A percentile compares a stretch with the other conserved stretches of the same genome.
phyloP scores from a whole-genome alignment of 1,284 basidiomycete species.

The Golubevia sp. region DNA sequence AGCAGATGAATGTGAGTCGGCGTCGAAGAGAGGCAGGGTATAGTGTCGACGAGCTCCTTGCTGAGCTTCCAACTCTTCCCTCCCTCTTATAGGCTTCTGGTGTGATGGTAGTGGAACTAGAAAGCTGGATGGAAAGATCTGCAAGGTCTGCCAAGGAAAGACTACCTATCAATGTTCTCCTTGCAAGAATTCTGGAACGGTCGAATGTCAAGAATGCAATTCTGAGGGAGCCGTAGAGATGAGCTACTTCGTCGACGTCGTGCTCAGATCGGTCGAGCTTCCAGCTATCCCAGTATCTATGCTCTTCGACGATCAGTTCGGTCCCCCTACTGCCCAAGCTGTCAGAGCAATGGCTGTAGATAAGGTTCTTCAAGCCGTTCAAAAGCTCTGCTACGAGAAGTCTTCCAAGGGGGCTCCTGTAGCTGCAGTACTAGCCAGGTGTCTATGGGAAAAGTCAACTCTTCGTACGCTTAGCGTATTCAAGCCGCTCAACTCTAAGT shows the following conservation, averaged over 20 bases:
- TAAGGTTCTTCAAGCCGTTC: slow-evolving; percentile 26
- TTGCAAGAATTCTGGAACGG: slow-evolving; percentile 26
- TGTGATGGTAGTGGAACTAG: slow-evolving; percentile 35
- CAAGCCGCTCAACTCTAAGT: too few species aligned
- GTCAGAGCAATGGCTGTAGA: slow-evolving; percentile 24
- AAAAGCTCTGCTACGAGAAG: slow-evolving; percentile 21
- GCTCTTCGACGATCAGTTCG: slow-evolving; percentile 15
- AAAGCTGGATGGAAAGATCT: slow-evolving; percentile 20
- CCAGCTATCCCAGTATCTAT: slow-evolving; percentile 27
- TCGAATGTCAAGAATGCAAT: slow-evolving; percentile 27
- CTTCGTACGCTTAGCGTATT: too few species aligned
- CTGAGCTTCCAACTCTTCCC: slow-evolving; percentile 21
- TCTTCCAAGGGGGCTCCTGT: slow-evolving; percentile 9
- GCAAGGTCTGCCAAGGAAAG: slow-evolving; percentile 33
- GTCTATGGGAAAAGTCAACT: slow-evolving; percentile 34
- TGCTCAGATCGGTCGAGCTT: slow-evolving; percentile 35
- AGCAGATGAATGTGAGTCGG: slow-evolving; percentile 20
- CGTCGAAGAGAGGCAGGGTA: too few species aligned
- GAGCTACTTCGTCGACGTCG: slow-evolving; percentile 37
- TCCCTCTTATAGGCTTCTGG: slow-evolving; percentile 23
- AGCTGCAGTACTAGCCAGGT: slow-evolving; percentile 37
- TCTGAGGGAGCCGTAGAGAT: slow-evolving; percentile 28
- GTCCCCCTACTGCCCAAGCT: slow-evolving; percentile 17
- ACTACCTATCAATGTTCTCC: slow-evolving; percentile 34
- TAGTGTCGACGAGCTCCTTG: slow-evolving; percentile 31